A percentile compares a stretch with the other conserved stretches of the same genome.
Conservation (phyloP, 768 basidiomycete species). For the Kondoa subrosea region DNA sequence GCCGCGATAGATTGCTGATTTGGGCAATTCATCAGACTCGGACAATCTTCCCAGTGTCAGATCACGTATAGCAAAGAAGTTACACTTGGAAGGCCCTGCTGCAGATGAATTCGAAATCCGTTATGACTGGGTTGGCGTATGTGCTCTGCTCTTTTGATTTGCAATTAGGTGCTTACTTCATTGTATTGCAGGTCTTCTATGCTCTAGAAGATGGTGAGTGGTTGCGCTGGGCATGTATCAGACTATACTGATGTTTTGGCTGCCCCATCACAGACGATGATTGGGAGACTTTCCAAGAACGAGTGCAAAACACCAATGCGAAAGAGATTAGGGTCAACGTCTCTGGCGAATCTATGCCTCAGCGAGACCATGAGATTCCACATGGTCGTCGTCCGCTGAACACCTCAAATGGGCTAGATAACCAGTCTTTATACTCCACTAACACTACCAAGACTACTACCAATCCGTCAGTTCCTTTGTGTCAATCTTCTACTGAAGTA, state of each 20-base stretch:
- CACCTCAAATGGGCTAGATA: constrained; percentile 13
- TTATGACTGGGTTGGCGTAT: constrained; percentile 23
- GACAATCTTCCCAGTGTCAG: constrained; percentile 18
- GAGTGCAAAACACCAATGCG: constrained; percentile 9
- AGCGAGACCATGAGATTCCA: constrained; percentile 23
- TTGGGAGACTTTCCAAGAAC: constrained; percentile 21
- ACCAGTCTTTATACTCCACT: constrained; percentile 15
- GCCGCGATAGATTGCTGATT: too few relatives aligned
- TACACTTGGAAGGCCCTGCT: constrained; percentile 14
- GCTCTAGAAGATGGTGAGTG: constrained; percentile 26
- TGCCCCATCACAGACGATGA: constrained; percentile 25
- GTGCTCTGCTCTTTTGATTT: background rate
- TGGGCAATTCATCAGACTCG: too few relatives aligned
- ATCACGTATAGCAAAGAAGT: constrained; percentile 20
- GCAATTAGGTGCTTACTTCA: background rate
- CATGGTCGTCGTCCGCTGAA: constrained; percentile 18
- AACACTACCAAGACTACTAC: constrained; percentile 16
- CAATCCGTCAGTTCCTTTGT: background rate
- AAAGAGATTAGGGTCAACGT: constrained; percentile 20
- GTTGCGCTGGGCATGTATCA: background rate
- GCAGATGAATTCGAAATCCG: constrained; percentile 15
- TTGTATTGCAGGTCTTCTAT: constrained; percentile 23
- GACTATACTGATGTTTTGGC: background rate
- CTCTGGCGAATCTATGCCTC: constrained; percentile 20
- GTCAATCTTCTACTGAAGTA: background rate